A percentile compares a stretch with the other conserved stretches of the same genome.
phyloP scores from a whole-genome alignment of 768 basidiomycete species.

The Boletus sp. region DNA sequence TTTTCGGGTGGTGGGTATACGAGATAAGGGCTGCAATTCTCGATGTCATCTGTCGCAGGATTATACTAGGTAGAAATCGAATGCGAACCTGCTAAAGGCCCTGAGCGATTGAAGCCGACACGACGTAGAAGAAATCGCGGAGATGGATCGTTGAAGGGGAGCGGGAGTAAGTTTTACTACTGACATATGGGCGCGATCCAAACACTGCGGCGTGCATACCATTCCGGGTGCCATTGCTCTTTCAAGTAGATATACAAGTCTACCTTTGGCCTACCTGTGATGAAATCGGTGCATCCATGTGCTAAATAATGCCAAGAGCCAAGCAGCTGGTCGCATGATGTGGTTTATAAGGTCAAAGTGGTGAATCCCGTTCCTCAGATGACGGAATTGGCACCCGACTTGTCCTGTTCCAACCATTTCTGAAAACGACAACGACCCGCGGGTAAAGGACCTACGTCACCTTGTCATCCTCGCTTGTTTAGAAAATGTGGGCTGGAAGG shows the following conservation, averaged over 20 bases:
- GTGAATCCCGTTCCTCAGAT: constrained; percentile 1
- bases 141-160: neutral
- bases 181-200: neutral
- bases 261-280: neutral
- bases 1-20: too few relatives aligned
- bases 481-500: neutral
- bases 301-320: constrained; percentile 3
- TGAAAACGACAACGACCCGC: neutral
- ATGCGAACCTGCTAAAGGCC: too few relatives aligned
- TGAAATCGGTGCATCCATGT: neutral
- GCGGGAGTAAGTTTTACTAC: neutral
- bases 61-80: too few relatives aligned
- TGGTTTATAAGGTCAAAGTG: constrained; percentile 1
- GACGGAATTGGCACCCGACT: neutral
- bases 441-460: constrained; percentile 25
- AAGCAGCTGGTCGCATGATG: constrained; percentile 8
- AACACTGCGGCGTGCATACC: neutral
- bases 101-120: neutral
- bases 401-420: neutral
- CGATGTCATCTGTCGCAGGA: too few relatives aligned
- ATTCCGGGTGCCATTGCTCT: neutral
- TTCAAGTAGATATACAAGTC: neutral
- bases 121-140: constrained; percentile 1
- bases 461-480: constrained; percentile 13
- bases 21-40: too few relatives aligned